Conservation (phyloP, 352 stramenopile genomes). For the Albugo laibachii region DNA sequence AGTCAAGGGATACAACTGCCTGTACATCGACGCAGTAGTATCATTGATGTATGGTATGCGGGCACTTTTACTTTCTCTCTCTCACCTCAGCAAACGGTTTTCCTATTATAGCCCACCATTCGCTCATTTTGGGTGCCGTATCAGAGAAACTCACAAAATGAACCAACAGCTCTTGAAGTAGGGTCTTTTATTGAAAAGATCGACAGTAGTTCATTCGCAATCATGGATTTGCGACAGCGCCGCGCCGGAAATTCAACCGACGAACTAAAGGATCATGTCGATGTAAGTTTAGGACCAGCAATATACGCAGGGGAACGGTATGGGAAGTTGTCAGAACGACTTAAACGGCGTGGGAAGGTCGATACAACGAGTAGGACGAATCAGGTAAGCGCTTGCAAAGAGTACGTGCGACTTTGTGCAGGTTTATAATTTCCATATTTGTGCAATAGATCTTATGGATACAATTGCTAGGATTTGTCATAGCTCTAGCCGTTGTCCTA, state of each 20-base stretch:
- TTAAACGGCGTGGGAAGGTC: conserved; percentile 30
- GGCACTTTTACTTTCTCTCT: background rate
- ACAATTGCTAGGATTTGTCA: conserved; percentile 31
- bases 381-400: background rate
- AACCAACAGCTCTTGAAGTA: no score
- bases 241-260: background rate
- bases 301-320: conserved; percentile 70
- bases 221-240: background rate
- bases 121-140: conserved; percentile 20
- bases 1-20: conserved; percentile 41
- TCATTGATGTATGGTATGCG: no score
- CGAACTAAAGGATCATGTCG: conserved; percentile 1
- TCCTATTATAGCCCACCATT: conserved; percentile 61
- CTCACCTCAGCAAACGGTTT: conserved; percentile 48
- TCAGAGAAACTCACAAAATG: no score
- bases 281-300: conserved; percentile 49
- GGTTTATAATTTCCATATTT: conserved; percentile 1
- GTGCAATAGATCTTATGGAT: conserved; percentile 29
- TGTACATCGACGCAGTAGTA: conserved; percentile 5
- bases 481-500: conserved; percentile 13
- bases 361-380: background rate
- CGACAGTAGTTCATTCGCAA: background rate
- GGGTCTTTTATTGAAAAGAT: background rate
- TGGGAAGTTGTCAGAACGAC: conserved; percentile 61
- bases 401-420: background rate